A percentile compares a stretch with the other conserved stretches of the same genome.
These are phyloP conservation scores for Heliamphora pulchella DNA, from an alignment of 179 eudicot genomes.

Conservation along the genomic window DNA sequence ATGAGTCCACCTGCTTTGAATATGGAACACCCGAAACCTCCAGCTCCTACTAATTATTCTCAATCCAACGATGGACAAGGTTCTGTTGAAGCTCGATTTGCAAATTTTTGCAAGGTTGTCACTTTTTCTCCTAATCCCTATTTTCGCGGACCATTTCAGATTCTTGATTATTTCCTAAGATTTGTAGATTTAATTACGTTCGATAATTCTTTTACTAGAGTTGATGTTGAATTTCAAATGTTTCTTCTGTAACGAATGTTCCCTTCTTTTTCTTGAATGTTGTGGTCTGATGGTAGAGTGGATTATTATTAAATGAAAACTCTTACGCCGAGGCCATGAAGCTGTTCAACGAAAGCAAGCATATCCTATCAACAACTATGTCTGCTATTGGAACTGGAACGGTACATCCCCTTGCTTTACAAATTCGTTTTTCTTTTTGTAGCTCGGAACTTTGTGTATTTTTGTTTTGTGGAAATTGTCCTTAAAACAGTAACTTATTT, in stretches of 20 bases:
- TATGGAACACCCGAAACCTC: constrained; percentile 20
- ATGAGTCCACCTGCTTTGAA: constrained; percentile 12
- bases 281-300: constrained; percentile 33
- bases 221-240: background rate
- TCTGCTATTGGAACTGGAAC: constrained; percentile 52
- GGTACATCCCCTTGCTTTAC: constrained; percentile 29
- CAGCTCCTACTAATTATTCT: background rate
- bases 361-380: constrained; percentile 38
- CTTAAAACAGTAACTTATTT: background rate
- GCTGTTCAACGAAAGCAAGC: constrained; percentile 53
- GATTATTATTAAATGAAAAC: constrained; percentile 44
- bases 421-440: background rate
- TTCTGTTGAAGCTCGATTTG: constrained; percentile 37
- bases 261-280: background rate
- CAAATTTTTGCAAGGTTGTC: constrained; percentile 40
- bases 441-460: background rate
- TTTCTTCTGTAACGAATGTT: background rate
- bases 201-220: background rate
- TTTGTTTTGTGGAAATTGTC: background rate
- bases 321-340: constrained; percentile 42
- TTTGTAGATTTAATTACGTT: background rate
- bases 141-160: background rate
- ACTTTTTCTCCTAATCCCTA: background rate
- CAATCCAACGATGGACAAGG: constrained; percentile 12
- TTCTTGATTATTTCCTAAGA: background rate